Percentiles rank a stretch among this genome's conserved stretches.
Conservation (phyloP, 192 early-diverging fungal species). For the Backusella parvicylindrica region DNA sequence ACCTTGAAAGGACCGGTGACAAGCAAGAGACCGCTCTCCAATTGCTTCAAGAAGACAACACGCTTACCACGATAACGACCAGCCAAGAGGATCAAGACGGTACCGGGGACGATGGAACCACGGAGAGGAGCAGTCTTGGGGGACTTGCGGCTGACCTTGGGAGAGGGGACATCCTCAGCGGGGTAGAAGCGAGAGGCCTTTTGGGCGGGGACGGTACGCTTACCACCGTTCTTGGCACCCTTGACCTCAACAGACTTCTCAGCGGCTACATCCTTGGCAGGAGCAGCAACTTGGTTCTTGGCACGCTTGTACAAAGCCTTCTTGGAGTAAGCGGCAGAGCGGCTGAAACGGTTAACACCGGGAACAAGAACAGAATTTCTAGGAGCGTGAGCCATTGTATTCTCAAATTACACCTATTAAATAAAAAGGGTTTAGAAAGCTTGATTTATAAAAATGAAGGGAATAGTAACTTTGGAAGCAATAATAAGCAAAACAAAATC, state of each 20-base stretch:
- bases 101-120: constrained; percentile 93
- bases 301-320: constrained; percentile 87
- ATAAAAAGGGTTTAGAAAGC: not conserved
- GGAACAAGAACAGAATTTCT: constrained; percentile 81
- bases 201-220: constrained; percentile 61
- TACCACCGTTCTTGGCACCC: constrained; percentile 80
- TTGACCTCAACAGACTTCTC: constrained; percentile 69
- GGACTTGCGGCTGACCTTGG: constrained; percentile 80
- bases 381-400: constrained; percentile 59
- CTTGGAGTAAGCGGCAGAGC: constrained; percentile 80
- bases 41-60: constrained; percentile 98
- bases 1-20: constrained; percentile 97
- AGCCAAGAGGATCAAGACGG: constrained; percentile 92
- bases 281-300: constrained; percentile 58
- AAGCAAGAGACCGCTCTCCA: constrained; percentile 90
- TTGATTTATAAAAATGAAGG: too few species aligned
- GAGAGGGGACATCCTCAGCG: constrained; percentile 75
- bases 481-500: not conserved
- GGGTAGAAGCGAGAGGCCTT: constrained; percentile 79
- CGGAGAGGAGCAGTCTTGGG: constrained; percentile 74
- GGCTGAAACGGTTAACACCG: constrained; percentile 81
- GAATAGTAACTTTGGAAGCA: too few species aligned
- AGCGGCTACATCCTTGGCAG: constrained; percentile 44
- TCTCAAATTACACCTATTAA: not conserved
- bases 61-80: constrained; percentile 98